Base-by-base conservation (phyloP, 1,284 basidiomycete genomes). In the Thecaphora frezii region DNA sequence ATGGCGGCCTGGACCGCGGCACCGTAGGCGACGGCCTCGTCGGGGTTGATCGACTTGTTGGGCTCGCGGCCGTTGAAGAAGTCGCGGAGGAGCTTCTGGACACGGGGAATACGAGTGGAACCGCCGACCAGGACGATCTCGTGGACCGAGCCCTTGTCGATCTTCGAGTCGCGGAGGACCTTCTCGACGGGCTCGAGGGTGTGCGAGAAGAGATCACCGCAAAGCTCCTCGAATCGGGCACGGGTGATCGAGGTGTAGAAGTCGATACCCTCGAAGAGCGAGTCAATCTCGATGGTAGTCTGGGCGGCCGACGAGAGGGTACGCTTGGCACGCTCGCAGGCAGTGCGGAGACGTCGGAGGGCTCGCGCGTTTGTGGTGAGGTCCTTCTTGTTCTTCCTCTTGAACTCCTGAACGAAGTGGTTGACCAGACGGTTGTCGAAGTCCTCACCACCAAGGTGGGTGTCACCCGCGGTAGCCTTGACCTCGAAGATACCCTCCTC, bases 401-500 rank as follows among this genome's bases (percentile, higher is more conserved):
- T 96, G 86, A 97, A 97, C 82, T 97, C 93, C 81, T 93, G 90
- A 63, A 91, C 89, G 79, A 98, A 96, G 87, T 97, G 91, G 83
- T 93, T 93, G 81, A 97, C 91, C 72, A 97, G 89, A 73, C 80
- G 63, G 86, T 97, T 97, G 82, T 97, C 94, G 76, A 97, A 98
- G 83, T 97, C 93, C 83, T 97, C 93, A 84, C 94, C 93, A 83
- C 93, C 93, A 81, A 97, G 85, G 82, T 97, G 93, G 62, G 93
- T 98, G 84, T 97, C 94, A 86, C 93, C 94, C 62, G 94, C 93
- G 65, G 93, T 97, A 62, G 94, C 92, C 85, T 96, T 94, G 82
- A 97, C 93, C 82, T 96, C 93, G 83, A 97, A 98, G 82, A 98
- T 93, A 82, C 93, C 93, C 83, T 96, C 93, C 82, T 97, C 92